Evolutionary conservation across 179 eudicot genomes (phyloP).

Genomic region (Beta corolliflora): DNA sequence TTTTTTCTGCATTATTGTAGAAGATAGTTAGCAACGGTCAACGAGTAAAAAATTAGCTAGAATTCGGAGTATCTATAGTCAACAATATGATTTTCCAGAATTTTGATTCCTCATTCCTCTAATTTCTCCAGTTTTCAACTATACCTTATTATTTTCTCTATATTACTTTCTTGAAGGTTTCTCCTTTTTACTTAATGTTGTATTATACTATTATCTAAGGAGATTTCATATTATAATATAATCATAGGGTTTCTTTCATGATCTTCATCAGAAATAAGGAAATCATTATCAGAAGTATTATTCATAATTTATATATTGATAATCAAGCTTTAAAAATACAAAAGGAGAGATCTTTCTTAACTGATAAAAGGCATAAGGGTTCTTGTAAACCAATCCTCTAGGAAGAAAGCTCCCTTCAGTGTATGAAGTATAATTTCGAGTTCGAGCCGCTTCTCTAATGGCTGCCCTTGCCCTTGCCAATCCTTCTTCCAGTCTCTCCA

Average conservation of each 20-base stretch:
- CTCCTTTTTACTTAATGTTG: no score
- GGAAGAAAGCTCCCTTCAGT: conserved; percentile 47
- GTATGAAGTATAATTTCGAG: conserved; percentile 31
- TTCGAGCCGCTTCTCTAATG: conserved; percentile 47
- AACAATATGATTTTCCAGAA: no score
- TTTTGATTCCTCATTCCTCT: background rate
- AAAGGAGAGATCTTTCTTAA: conserved; percentile 41
- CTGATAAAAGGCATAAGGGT: conserved; percentile 67
- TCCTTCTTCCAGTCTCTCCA: conserved; percentile 44
- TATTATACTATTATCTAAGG: no score
- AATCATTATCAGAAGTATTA: no score
- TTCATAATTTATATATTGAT: no score
- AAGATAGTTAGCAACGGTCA: no score
- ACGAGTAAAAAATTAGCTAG: no score
- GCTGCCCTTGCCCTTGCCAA: conserved; percentile 61
- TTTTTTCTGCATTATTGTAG: no score
- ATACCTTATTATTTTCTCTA: background rate
- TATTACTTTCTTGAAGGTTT: background rate
- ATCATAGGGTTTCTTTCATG: no score
- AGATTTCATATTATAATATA: background rate
- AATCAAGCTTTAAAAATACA: background rate
- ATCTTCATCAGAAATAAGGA: no score
- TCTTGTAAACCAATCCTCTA: conserved; percentile 54
- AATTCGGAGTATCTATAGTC: no score
- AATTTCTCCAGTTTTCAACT: background rate